Base-by-base conservation (phyloP, 1,284 basidiomycete genomes). In the Afroboletus lepidellus region DNA sequence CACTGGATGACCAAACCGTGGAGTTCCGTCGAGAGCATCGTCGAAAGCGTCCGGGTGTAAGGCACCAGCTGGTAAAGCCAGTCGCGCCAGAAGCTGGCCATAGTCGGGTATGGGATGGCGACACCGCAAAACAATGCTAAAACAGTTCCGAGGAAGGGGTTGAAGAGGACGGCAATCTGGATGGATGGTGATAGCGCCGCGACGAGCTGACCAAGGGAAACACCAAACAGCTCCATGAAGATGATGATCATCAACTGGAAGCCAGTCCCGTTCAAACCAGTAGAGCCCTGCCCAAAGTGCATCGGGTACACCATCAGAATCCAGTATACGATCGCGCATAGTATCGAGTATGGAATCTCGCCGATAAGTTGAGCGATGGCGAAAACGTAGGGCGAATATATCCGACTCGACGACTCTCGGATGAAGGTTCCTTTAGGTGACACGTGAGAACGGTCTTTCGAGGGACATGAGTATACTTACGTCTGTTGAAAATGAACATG, bases 381-480 rank as follows among this genome's bases (percentile, higher is more conserved):
- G 65, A 95, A 95, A 42, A 92, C 87, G 54, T 83, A 83, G 0
- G 87, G 85, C 1, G 84, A 87, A 67, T 92, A 92, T 56, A 89
- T 89, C 34, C 84, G 77, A 72, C 84, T 87, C 3, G 85, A 88
- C 0, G 87, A 75, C 71, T 88, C 86, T 68, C 90, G 80, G 56
- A 89, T 80, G 68, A 87, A 87, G 33, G 79, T 82, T 50, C 72
- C 70, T 73, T 30, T 44, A 8, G 20, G 41, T 30, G 23, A 38
- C 3, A 6, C 6, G 5, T 18, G 20, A 56, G 41, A 5, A 37
- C 6, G 4, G 16, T 1, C 3, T 4, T 13, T 21, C 18, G 12
- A 27, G 20, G 43, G 27, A 25, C 42, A 39, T 12, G 9, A 27
- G 16, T 36, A 38, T 21, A 70, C 76, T 53, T 61, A 76, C 83